phyloP scores from a whole-genome alignment of 1,284 basidiomycete species.

The Rhodotorula sp. region DNA sequence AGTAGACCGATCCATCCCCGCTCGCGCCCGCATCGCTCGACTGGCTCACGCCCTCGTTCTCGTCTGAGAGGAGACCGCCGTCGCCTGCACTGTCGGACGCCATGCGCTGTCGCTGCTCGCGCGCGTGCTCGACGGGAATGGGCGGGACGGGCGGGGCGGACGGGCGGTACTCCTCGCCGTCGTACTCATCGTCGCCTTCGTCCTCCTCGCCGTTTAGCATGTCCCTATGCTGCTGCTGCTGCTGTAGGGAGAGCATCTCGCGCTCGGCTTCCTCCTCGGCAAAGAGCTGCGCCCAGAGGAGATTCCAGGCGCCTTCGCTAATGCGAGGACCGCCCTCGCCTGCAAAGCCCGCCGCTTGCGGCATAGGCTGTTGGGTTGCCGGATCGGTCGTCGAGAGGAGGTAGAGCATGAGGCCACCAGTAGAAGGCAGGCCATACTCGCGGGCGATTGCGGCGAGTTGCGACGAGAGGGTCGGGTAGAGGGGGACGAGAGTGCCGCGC shows the following conservation, averaged over 20 bases:
- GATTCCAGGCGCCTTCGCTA: conserved; percentile 78
- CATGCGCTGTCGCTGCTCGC: background rate
- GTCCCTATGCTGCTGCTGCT: conserved; percentile 58
- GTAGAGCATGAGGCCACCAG: conserved; percentile 72
- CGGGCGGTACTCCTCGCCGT: background rate
- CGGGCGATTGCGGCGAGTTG: conserved; percentile 55
- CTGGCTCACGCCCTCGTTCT: conserved; percentile 23
- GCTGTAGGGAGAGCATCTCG: conserved; percentile 10
- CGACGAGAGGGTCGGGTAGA: conserved; percentile 44
- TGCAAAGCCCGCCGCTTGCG: conserved; percentile 49
- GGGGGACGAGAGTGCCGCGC: conserved; percentile 45
- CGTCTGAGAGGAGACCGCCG: conserved; percentile 15
- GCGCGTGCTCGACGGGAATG: conserved; percentile 47
- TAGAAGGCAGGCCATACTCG: conserved; percentile 80
- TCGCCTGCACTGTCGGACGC: conserved; percentile 8
- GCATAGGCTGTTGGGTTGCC: conserved; percentile 26
- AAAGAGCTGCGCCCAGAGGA: conserved; percentile 71
- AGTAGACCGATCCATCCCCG: conserved; percentile 20
- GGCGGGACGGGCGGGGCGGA: conserved; percentile 57
- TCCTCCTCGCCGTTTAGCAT: conserved; percentile 18
- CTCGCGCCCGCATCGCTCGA: conserved; percentile 26
- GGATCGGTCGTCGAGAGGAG: conserved; percentile 56
- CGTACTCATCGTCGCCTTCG: conserved; percentile 40
- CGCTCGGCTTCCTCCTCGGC: conserved; percentile 64
- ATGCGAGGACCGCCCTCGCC: conserved; percentile 68